phyloP scores from a whole-genome alignment of 768 basidiomycete genomes.

The Suillus brevipes region DNA sequence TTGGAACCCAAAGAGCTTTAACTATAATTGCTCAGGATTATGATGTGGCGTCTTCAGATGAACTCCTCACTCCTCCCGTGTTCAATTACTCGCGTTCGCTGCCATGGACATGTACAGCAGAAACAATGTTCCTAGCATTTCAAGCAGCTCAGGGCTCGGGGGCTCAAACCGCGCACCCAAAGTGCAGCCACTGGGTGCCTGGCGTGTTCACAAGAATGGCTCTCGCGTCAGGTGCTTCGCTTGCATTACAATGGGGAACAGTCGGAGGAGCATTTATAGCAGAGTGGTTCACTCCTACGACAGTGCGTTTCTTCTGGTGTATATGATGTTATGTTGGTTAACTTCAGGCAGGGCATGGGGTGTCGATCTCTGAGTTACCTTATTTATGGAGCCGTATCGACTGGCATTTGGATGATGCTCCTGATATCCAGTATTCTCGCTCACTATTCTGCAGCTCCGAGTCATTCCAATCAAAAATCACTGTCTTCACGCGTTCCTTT shows the following conservation, averaged over 20 bases:
- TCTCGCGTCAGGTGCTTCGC: slow-evolving; percentile 21
- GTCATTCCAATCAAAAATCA: background rate
- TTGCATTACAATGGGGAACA: slow-evolving; percentile 28
- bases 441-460: background rate
- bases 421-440: background rate
- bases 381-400: slow-evolving; percentile 17
- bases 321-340: background rate
- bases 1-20: background rate
- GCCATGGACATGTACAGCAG: background rate
- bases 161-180: background rate
- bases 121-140: background rate
- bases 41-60: background rate
- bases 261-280: slow-evolving; percentile 24
- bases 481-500: background rate
- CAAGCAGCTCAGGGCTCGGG: slow-evolving; percentile 3
- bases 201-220: slow-evolving; percentile 19
- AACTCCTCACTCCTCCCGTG: slow-evolving; percentile 1
- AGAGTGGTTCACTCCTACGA: slow-evolving; percentile 27
- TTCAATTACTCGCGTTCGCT: slow-evolving; percentile 6
- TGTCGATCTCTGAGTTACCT: slow-evolving; percentile 25
- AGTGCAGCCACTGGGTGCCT: slow-evolving; percentile 16
- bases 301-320: background rate
- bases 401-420: background rate
- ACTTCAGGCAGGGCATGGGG: slow-evolving; percentile 16
- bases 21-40: background rate